These are phyloP conservation scores for Lasiosphaeria miniovina DNA, from an alignment of 495 filamentous ascomycete genomes.

Conservation along the genomic window DNA sequence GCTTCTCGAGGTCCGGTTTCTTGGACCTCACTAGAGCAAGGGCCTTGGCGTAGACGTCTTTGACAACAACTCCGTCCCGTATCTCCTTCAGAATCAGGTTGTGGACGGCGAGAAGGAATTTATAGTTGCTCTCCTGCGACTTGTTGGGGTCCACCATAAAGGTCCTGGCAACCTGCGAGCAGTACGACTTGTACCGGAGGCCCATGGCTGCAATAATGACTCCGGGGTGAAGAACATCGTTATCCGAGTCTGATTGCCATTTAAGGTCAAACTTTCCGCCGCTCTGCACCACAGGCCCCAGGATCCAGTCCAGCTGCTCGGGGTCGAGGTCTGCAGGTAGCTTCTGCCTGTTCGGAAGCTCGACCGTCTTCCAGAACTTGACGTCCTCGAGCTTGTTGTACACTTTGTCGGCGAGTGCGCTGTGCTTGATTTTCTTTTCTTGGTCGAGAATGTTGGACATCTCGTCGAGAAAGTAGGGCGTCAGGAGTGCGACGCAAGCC, in stretches of 20 bases:
- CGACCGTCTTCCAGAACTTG: constrained; percentile 85
- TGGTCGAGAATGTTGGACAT: constrained; percentile 94
- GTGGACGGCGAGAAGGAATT: constrained; percentile 81
- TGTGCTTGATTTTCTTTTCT: constrained; percentile 94
- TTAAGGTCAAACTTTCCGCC: constrained; percentile 92
- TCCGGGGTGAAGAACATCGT: constrained; percentile 83
- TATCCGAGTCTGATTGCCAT: constrained; percentile 68
- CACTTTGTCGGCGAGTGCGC: constrained; percentile 75
- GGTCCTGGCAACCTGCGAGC: constrained; percentile 82
- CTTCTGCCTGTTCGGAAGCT: constrained; percentile 63
- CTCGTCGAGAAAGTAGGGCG: constrained; percentile 92
- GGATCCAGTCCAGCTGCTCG: constrained; percentile 89
- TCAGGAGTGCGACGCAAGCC: constrained; percentile 87
- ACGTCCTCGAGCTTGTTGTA: constrained; percentile 85
- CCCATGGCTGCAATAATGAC: constrained; percentile 91
- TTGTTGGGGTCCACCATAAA: constrained; percentile 97
- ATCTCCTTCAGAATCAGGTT: constrained; percentile 85
- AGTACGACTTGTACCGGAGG: constrained; percentile 90
- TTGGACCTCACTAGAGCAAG: constrained; percentile 71
- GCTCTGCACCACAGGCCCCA: constrained; percentile 89
- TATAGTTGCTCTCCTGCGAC: constrained; percentile 89
- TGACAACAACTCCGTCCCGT: constrained; percentile 79
- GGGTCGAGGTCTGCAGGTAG: constrained; percentile 83
- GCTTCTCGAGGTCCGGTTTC: constrained; percentile 89
- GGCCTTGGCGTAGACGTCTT: constrained; percentile 91